Percentiles rank a stretch among this genome's conserved stretches.
Conservation (phyloP, 2,329 filamentous ascomycete genomes). For the Neofusicoccum sp. region DNA sequence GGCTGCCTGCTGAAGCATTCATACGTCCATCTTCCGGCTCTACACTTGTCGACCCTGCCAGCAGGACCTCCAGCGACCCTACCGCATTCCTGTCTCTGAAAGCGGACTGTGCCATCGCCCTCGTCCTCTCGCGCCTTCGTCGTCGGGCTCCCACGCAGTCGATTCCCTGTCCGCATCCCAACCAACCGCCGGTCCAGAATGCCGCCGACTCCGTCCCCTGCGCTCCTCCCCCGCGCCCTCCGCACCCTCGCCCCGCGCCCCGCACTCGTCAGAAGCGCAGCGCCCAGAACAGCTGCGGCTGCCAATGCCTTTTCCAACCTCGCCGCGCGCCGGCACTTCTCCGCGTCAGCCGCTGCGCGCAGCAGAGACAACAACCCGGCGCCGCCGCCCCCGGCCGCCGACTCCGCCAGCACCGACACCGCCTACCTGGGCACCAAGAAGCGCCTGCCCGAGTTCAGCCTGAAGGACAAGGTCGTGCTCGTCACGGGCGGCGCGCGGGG, state of each 20-base stretch:
- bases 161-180: neutral
- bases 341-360: conserved; percentile 4
- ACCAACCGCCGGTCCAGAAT: neutral
- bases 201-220: neutral
- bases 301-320: too few species aligned
- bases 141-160: neutral
- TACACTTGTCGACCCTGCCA: too few species aligned
- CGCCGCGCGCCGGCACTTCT: neutral
- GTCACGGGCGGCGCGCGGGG: conserved; percentile 72
- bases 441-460: conserved; percentile 69
- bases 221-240: neutral
- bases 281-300: neutral
- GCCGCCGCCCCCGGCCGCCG: neutral
- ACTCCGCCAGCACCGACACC: neutral
- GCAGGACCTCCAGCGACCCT: too few species aligned
- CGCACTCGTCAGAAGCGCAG: neutral
- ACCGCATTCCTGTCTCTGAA: neutral
- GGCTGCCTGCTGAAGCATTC: too few species aligned
- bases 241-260: neutral
- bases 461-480: conserved; percentile 67
- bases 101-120: neutral
- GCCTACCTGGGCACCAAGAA: conserved; percentile 21
- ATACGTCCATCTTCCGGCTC: too few species aligned
- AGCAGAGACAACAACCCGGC: neutral
- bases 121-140: neutral